Base-by-base conservation (phyloP, 805 yeast genomes). In the Ogataea siamensis region DNA sequence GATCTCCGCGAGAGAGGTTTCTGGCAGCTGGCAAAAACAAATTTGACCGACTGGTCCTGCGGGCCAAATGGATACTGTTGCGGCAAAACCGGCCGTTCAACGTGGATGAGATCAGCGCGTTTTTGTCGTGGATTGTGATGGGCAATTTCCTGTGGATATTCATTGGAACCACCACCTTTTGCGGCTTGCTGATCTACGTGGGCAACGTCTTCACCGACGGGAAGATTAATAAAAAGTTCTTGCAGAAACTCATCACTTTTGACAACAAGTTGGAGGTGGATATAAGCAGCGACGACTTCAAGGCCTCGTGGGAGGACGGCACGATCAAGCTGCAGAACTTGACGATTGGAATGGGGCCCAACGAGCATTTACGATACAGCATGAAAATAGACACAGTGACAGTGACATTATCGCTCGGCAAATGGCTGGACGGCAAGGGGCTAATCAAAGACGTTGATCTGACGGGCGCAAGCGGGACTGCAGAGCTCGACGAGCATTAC, bases 141-240 rank as follows among this genome's bases (percentile, higher is more conserved):
- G 81, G 80, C 1, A 71, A 75, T 48, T 57, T 74, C 14, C 53
- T 76, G 24, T 75, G 79, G 79, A 62, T 76, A 12, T 53, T 74
- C 10, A 58, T 76, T 38, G 81, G 81, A 3, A 76, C 82, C 3
- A 76, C 82, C 7, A 76, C 80, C 1, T 76, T 75, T 51, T 69
- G 68, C 7, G 68, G 78, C 24, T 62, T 67, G 21, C 44, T 69
- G 5, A 63, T 76, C 52, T 73, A 74, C 49, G 48, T 70, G 1
- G 54, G 71, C 4, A 69, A 75, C 45, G 46, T 62, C 22, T 37
- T 61, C 35, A 46, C 50, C 15, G 60, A 55, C 37, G 55, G 57
- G 14, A 45, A 47, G 47, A 32, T 57, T 26, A 49, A 54, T 17
- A 55, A 51, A 39, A 51, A 40, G 16, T 30, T 61, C 18, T 33